Evolutionary conservation across 2,329 filamentous ascomycete genomes (phyloP).

Genomic region (Colletotrichum sp.): DNA sequence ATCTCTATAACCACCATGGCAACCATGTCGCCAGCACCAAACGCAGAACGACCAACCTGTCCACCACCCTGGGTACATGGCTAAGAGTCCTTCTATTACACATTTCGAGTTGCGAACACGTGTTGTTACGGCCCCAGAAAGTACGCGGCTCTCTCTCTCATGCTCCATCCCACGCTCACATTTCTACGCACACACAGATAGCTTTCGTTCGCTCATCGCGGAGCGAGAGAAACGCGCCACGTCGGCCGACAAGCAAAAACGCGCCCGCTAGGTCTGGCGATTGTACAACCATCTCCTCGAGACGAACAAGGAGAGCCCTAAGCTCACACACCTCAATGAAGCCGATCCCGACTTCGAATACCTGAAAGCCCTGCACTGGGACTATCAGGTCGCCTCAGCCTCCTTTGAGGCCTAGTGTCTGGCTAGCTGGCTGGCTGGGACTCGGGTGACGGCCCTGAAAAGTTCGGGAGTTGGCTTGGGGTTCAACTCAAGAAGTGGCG

Average conservation of each 20-base stretch:
- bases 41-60: too few relatives aligned
- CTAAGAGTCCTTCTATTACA: too few relatives aligned
- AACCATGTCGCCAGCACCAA: too few relatives aligned
- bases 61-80: too few relatives aligned
- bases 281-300: neutral
- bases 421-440: neutral
- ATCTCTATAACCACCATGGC: too few relatives aligned
- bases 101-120: too few relatives aligned
- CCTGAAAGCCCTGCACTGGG: neutral
- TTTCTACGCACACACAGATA: too few relatives aligned
- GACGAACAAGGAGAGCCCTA: neutral
- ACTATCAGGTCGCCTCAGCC: neutral
- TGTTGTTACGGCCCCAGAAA: too few relatives aligned
- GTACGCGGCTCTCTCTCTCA: too few relatives aligned
- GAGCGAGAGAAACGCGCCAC: too few relatives aligned
- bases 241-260: neutral
- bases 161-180: too few relatives aligned
- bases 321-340: neutral
- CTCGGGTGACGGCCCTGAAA: neutral
- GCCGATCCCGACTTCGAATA: neutral
- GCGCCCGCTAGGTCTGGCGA: neutral
- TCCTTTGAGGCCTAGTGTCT: neutral
- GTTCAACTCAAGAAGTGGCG: neutral
- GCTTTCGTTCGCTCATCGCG: too few relatives aligned
- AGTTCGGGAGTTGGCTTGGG: neutral